phyloP scores from a whole-genome alignment of 2,329 filamentous ascomycete species.

The Aspergillus ibericus region DNA sequence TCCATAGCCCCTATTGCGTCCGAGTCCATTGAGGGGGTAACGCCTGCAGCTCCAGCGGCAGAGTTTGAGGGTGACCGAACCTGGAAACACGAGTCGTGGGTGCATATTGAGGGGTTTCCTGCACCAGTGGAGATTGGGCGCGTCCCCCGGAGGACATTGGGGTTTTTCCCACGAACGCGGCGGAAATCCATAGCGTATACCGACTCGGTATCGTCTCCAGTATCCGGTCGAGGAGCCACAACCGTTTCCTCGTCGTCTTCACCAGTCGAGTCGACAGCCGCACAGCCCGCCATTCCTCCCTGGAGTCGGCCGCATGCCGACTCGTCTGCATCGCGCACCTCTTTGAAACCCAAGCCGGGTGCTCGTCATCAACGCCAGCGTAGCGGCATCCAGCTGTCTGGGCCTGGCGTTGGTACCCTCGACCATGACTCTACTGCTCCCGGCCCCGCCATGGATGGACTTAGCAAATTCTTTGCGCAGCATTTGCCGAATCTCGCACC shows the following conservation, averaged over 20 bases:
- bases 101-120: slow-evolving; percentile 69
- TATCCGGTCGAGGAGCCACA: slow-evolving; percentile 33
- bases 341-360: slow-evolving; percentile 31
- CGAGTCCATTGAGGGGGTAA: slow-evolving; percentile 6
- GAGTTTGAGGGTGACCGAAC: slow-evolving; percentile 61
- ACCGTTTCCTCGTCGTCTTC: slow-evolving; percentile 27
- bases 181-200: slow-evolving; percentile 73
- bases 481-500: slow-evolving; percentile 79
- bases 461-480: slow-evolving; percentile 81
- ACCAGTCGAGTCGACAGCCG: slow-evolving; percentile 29
- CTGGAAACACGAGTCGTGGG: slow-evolving; percentile 90
- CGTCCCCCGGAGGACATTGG: slow-evolving; percentile 74
- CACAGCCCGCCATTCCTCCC: slow-evolving; percentile 25
- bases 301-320: slow-evolving; percentile 30
- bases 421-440: slow-evolving; percentile 51
- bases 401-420: slow-evolving; percentile 86
- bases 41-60: slow-evolving; percentile 21
- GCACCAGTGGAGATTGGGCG: slow-evolving; percentile 82
- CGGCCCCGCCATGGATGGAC: slow-evolving; percentile 77
- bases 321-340: slow-evolving; percentile 27
- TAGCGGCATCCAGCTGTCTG: slow-evolving; percentile 64
- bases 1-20: slow-evolving; percentile 31
- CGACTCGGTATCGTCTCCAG: slow-evolving; percentile 53
- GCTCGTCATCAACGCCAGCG: slow-evolving; percentile 43
- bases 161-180: slow-evolving; percentile 86